phyloP scores from a whole-genome alignment of 768 basidiomycete species.

The Polyporus arcularius region DNA sequence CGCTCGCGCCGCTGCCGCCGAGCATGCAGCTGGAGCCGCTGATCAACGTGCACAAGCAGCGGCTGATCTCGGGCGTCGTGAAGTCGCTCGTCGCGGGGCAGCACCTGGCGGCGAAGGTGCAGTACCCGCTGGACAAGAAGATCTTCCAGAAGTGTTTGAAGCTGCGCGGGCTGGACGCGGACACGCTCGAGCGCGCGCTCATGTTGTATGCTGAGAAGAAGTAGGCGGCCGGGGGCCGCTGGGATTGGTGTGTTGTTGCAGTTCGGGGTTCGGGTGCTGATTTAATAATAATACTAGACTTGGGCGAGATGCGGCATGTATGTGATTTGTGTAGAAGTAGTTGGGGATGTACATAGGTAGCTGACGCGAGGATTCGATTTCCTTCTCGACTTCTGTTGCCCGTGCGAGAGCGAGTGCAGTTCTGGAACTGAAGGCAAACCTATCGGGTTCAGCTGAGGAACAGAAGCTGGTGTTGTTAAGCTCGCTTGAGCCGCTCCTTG shows the following conservation, averaged over 20 bases:
- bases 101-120: constrained; percentile 74
- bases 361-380: no score
- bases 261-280: neutral
- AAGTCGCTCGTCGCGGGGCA: constrained; percentile 81
- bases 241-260: neutral
- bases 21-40: constrained; percentile 83
- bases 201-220: constrained; percentile 34
- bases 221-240: neutral
- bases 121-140: constrained; percentile 72
- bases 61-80: constrained; percentile 77
- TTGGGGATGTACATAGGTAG: neutral
- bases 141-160: constrained; percentile 75
- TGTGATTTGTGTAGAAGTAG: constrained; percentile 1
- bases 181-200: constrained; percentile 52
- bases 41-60: constrained; percentile 89
- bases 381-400: neutral
- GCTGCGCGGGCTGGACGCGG: constrained; percentile 62
- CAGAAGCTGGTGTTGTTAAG: neutral
- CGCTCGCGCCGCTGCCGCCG: constrained; percentile 68
- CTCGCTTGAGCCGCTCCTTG: no score
- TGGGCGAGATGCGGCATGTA: neutral
- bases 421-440: no score
- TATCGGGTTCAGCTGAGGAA: no score
- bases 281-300: neutral
- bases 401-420: no score